These are phyloP conservation scores for Paramecium biaurelia DNA, from an alignment of 73 alveolate species.

Conservation along the genomic window DNA sequence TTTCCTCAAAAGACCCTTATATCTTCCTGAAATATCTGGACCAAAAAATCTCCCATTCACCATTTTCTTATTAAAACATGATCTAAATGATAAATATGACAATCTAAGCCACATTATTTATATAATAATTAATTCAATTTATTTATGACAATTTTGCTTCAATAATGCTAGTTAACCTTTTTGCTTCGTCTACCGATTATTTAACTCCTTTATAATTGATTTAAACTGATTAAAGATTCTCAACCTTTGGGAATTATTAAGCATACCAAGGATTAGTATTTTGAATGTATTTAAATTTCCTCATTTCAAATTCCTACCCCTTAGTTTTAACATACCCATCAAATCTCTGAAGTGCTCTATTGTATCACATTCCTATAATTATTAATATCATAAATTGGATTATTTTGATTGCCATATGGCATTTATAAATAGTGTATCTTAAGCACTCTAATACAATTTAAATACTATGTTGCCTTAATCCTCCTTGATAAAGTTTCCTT, in stretches of 20 bases:
- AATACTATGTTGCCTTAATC: neutral
- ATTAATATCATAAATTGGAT: neutral
- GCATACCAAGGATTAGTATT: conserved; percentile 26
- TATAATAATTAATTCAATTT: neutral
- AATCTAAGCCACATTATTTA: conserved; percentile 58
- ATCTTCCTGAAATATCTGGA: conserved; percentile 51
- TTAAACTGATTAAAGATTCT: neutral
- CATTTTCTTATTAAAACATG: conserved; percentile 23
- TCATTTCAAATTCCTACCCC: conserved; percentile 8
- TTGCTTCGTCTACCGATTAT: neutral
- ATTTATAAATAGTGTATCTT: neutral
- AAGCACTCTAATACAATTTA: neutral
- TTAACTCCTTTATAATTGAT: neutral
- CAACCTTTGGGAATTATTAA: conserved; percentile 35
- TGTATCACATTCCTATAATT: neutral
- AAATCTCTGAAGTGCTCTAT: neutral
- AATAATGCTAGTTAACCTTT: neutral
- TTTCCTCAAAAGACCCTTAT: conserved; percentile 56
- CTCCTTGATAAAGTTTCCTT: conserved; percentile 4
- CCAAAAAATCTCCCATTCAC: conserved; percentile 43
- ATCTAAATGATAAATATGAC: conserved; percentile 44
- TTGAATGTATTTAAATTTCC: neutral
- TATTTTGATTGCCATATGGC: neutral
- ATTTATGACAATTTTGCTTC: conserved; percentile 8
- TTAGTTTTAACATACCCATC: conserved; percentile 17